Base-by-base conservation (phyloP, 2,329 filamentous ascomycete genomes). In the Botryotinia calthae region DNA sequence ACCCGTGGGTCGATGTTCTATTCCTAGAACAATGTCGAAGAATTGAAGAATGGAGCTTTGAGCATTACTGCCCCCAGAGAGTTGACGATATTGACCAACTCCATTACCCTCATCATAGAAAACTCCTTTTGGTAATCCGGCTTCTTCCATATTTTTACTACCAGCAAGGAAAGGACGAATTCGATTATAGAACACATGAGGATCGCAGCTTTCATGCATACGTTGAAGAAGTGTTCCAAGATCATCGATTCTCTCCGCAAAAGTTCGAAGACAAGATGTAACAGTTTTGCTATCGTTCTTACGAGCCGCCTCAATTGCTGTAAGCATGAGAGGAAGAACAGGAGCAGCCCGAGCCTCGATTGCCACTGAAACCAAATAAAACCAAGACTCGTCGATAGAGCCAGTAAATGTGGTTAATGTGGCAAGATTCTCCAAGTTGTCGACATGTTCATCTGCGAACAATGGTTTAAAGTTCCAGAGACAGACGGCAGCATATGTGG, bases 401-500 rank as follows among this genome's bases (percentile, higher is more conserved):
- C 96, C 96, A 25, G 96, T 98, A 80, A 98, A 97, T 25, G 96
- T 98, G 79, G 90, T 89, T 74, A 98, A 86, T 2, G 93, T 96
- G 58, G 93, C 90, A 72, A 99, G 87, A 79, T 99, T 98, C 79
- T 96, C 91, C 63, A 98, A 87, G 76, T 90, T 89, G 79, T 97
- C 93, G 73, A 96, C 89, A 51, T 88, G 87, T 82, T 98, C 95
- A 75, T 93, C 89, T 74, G 90, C 84, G 80, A 98, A 98, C 71
- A 98, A 87, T 0, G 95, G 93, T 82, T 95, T 95, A 86, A 94
- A 98, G 83, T 99, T 99, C 96, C 96, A 99, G 40, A 99, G 86
- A 76, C 93, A 95, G 6, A 98, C 86, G 12, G 92, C 93, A 10
- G 96, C 94, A 81, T 98, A 99, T 28, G 95, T 98, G 65, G 95